Percentiles rank a stretch among this genome's conserved stretches.
phyloP scores from a whole-genome alignment of 2,329 filamentous ascomycete genomes.

The Shiraia sp. region DNA sequence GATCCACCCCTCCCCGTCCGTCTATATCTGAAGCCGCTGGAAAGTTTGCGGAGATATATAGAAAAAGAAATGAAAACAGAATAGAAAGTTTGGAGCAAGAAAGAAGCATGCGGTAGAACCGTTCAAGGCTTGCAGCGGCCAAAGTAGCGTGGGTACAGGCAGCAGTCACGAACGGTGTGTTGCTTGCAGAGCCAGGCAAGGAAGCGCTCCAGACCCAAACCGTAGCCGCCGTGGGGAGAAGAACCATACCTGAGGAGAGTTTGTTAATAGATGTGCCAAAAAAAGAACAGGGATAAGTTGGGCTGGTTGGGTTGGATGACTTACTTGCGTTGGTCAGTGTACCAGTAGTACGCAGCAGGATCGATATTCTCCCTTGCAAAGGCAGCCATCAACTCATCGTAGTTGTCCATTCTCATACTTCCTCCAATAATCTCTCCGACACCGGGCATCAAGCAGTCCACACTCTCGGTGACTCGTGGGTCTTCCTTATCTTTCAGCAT shows the following conservation, averaged over 20 bases:
- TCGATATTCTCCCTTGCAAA: conserved; percentile 88
- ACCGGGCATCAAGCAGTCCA: conserved; percentile 86
- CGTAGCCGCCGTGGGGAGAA: conserved; percentile 90
- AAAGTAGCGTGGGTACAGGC: conserved; percentile 80
- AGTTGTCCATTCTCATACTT: conserved; percentile 92
- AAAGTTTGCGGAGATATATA: background rate
- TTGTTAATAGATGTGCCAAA: too few relatives aligned
- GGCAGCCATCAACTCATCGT: conserved; percentile 80
- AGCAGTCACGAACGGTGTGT: conserved; percentile 69
- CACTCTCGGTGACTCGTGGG: conserved; percentile 83
- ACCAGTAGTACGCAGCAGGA: conserved; percentile 92
- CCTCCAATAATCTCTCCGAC: conserved; percentile 97
- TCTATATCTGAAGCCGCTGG: conserved; percentile 1
- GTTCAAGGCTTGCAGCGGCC: conserved; percentile 74
- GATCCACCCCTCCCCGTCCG: background rate
- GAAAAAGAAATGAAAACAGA: background rate
- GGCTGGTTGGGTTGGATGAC: conserved; percentile 46
- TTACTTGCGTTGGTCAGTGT: conserved; percentile 94
- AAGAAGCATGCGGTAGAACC: background rate
- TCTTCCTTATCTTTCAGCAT: conserved; percentile 89
- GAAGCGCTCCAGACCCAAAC: conserved; percentile 85
- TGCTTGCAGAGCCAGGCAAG: conserved; percentile 69
- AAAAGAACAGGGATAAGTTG: too few relatives aligned
- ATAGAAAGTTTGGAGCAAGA: background rate
- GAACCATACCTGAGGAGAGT: conserved; percentile 72